Evolutionary conservation across 1,139 yeast species (phyloP), one percentile per base, ranked within the genome.

Genomic region (Nematodospora anomalae): DNA sequence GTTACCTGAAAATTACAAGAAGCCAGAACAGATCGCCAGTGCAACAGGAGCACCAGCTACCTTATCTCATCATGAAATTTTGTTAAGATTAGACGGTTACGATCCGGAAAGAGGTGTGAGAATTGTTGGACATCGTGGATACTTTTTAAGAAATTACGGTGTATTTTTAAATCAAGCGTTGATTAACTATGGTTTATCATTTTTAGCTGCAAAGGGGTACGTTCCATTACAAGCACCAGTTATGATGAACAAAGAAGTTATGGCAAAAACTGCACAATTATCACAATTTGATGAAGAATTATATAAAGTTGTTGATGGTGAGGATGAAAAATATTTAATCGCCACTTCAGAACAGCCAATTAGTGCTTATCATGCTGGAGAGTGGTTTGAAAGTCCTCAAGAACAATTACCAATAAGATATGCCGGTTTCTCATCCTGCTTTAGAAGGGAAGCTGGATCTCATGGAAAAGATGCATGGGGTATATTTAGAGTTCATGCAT

Each of bases 381-480:
- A 92, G 71, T 94, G 98, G 99, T 94, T 92, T 57, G 98, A 94
- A 68, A 83, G 87, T 53, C 98, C 99, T 43, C 81, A 83, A 46
- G 97, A 90, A 67, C 98, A 92, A 73, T 76, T 92, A 55, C 99
- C 99, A 45, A 79, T 88, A 49, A 81, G 87, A 67, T 92, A 92
- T 58, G 99, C 96, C 36, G 99, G 99, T 53, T 92, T 83, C 73
- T 89, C 97, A 22, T 85, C 96, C 36, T 92, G 98, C 80, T 92
- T 92, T 81, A 85, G 99, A 69, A 87, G 98, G 71, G 99, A 92
- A 73, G 98, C 99, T 43, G 99, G 99, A 51, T 83, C 96, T 46
- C 97, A 92, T 59, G 99, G 99, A 65, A 92, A 92, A 67, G 99
- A 92, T 60, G 98, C 99, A 32, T 94, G 99, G 98, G 98, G 99